Conservation (phyloP, 805 yeast genomes). For the Ogataea parapolymorpha region DNA sequence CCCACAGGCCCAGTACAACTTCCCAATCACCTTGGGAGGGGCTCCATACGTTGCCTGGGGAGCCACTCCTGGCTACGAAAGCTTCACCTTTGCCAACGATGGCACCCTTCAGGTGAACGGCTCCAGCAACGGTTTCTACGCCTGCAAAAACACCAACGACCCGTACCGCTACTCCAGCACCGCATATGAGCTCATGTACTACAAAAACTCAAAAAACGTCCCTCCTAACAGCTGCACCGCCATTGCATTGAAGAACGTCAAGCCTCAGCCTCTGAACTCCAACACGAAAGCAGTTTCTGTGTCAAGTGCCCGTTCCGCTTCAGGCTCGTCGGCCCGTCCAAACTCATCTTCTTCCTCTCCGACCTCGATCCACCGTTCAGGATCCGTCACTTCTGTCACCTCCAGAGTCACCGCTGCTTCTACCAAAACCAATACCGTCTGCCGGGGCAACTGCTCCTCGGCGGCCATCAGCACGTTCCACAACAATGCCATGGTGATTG, state of each 20-base stretch:
- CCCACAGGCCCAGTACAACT: neutral
- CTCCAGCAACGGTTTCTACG: conserved; percentile 35
- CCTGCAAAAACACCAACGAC: conserved; percentile 42
- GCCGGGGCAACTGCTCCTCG: conserved; percentile 7
- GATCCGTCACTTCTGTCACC: conserved; percentile 5
- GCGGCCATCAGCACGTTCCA: conserved; percentile 6
- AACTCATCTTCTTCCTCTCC: neutral
- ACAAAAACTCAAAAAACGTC: conserved; percentile 7
- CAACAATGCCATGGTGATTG: conserved; percentile 5
- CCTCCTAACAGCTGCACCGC: conserved; percentile 19
- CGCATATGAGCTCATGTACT: conserved; percentile 30
- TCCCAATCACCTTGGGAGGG: neutral
- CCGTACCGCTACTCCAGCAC: conserved; percentile 39
- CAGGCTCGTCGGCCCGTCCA: no score
- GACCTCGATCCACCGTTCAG: neutral
- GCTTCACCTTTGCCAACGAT: conserved; percentile 15
- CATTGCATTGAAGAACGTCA: neutral
- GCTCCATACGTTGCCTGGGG: conserved; percentile 10
- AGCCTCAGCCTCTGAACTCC: no score
- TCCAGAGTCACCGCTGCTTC: conserved; percentile 3
- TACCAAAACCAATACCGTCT: conserved; percentile 1
- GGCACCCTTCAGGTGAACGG: conserved; percentile 32
- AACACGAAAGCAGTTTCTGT: no score
- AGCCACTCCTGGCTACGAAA: conserved; percentile 4
- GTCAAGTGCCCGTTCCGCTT: no score